Evolutionary conservation across 495 filamentous ascomycete species (phyloP).

Genomic region (Chaetomium fimeti): DNA sequence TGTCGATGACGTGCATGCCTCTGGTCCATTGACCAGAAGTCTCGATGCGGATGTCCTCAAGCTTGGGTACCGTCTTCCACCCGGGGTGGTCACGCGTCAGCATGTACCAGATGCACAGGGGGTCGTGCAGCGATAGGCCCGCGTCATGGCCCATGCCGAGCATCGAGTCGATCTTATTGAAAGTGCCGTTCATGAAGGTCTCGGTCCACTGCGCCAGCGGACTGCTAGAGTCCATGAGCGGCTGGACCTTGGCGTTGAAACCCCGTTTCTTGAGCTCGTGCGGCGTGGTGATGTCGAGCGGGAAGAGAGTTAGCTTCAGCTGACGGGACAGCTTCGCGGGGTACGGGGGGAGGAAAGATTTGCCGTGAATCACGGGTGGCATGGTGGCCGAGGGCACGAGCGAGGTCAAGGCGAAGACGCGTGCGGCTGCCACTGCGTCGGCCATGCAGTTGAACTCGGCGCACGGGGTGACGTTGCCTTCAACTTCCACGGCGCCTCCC

Average conservation of each 20-base stretch:
- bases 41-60: slow-evolving; percentile 80
- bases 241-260: slow-evolving; percentile 56
- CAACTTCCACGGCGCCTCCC: slow-evolving; percentile 78
- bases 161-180: slow-evolving; percentile 67
- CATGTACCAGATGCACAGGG: slow-evolving; percentile 84
- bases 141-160: slow-evolving; percentile 54
- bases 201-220: slow-evolving; percentile 81
- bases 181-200: slow-evolving; percentile 74
- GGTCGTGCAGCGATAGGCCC: slow-evolving; percentile 79
- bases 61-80: slow-evolving; percentile 49
- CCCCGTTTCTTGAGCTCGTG: slow-evolving; percentile 63
- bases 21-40: slow-evolving; percentile 89
- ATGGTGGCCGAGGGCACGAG: slow-evolving; percentile 65
- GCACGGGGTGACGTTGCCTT: slow-evolving; percentile 77
- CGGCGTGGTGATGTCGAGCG: slow-evolving; percentile 81
- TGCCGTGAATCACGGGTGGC: slow-evolving; percentile 55
- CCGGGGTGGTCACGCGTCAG: slow-evolving; percentile 54
- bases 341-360: slow-evolving; percentile 58
- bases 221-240: slow-evolving; percentile 54
- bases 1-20: slow-evolving; percentile 84
- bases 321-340: slow-evolving; percentile 60
- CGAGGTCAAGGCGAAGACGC: slow-evolving; percentile 87
- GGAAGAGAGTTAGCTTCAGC: slow-evolving; percentile 77
- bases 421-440: slow-evolving; percentile 78
- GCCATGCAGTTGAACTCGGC: slow-evolving; percentile 86